These are phyloP conservation scores for Rhizodiscina lignyota DNA, from an alignment of 495 filamentous ascomycete genomes.

Conservation along the genomic window DNA sequence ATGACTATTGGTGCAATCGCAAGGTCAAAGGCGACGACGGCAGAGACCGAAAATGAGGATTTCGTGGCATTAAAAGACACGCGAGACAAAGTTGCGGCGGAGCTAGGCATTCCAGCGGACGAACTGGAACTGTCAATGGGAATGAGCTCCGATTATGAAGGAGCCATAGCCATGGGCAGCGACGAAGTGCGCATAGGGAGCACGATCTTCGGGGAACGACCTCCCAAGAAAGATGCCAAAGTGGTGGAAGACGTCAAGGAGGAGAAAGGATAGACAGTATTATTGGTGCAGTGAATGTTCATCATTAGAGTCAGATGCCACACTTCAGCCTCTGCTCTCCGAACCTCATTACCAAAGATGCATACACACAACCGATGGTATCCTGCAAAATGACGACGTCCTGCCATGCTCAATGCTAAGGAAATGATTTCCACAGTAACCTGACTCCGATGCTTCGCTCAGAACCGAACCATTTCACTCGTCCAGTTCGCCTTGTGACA, in stretches of 20 bases:
- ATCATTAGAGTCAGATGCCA: no score
- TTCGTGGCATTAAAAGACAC: conserved; percentile 53
- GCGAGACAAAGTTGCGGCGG: conserved; percentile 42
- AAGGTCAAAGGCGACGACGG: conserved; percentile 47
- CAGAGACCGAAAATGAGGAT: conserved; percentile 77
- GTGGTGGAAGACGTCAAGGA: conserved; percentile 20
- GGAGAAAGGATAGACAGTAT: no score
- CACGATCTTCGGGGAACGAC: conserved; percentile 77
- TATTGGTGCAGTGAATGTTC: no score
- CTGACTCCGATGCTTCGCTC: no score
- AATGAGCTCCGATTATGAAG: conserved; percentile 94
- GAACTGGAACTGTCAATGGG: conserved; percentile 54
- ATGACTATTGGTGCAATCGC: conserved; percentile 98
- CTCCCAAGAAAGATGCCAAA: conserved; percentile 53
- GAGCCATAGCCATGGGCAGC: conserved; percentile 68
- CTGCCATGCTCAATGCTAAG: no score
- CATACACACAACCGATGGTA: no score
- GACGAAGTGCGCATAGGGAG: conserved; percentile 90
- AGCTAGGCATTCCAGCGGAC: conserved; percentile 28
- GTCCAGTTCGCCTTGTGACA: conserved; percentile 34
- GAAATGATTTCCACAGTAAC: no score
- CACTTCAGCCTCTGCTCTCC: no score
- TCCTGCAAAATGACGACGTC: no score
- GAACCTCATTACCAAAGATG: no score
- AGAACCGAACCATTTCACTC: not conserved